Evolutionary conservation across 2,329 filamentous ascomycete species (phyloP).

Genomic region (Emericellopsis atlantica): DNA sequence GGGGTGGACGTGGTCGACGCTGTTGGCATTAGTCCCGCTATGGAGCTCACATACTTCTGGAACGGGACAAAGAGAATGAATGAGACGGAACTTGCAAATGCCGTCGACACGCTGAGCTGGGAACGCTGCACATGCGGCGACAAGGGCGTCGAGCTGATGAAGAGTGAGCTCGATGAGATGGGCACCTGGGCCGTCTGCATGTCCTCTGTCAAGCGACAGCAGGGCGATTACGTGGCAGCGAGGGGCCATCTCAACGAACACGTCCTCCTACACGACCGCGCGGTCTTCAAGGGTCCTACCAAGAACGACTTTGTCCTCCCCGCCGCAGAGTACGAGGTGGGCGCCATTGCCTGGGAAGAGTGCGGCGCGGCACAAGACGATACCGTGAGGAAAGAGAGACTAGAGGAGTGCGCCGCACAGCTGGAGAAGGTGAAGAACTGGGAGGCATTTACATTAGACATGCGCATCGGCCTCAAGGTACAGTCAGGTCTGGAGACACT

Average conservation of each 20-base stretch:
- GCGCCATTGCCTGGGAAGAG: slow-evolving; percentile 68
- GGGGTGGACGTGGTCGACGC: slow-evolving; percentile 64
- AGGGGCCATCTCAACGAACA: slow-evolving; percentile 49
- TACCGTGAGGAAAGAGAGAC: slow-evolving; percentile 29
- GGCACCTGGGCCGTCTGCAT: slow-evolving; percentile 56
- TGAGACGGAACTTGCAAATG: slow-evolving; percentile 47
- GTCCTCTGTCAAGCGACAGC: slow-evolving; percentile 51
- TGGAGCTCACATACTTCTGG: slow-evolving; percentile 94
- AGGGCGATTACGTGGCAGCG: slow-evolving; percentile 52
- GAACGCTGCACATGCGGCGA: slow-evolving; percentile 40
- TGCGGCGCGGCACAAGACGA: slow-evolving; percentile 23
- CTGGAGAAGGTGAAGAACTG: slow-evolving; percentile 56
- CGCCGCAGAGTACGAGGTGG: slow-evolving; percentile 76
- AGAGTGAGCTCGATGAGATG: slow-evolving; percentile 43
- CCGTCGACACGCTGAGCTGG: slow-evolving; percentile 52
- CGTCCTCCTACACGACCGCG: slow-evolving; percentile 51
- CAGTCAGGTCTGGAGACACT: slow-evolving; percentile 57
- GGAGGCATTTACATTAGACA: slow-evolving; percentile 63
- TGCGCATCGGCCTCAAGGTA: slow-evolving; percentile 60
- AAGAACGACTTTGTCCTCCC: slow-evolving; percentile 63
- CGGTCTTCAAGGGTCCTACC: slow-evolving; percentile 42
- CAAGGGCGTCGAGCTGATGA: slow-evolving; percentile 28
- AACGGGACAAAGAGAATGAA: slow-evolving; percentile 78
- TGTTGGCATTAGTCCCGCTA: slow-evolving; percentile 64
- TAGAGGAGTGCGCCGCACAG: slow-evolving; percentile 50